Conservation (phyloP, 768 basidiomycete species). For the Podaxis sp. region DNA sequence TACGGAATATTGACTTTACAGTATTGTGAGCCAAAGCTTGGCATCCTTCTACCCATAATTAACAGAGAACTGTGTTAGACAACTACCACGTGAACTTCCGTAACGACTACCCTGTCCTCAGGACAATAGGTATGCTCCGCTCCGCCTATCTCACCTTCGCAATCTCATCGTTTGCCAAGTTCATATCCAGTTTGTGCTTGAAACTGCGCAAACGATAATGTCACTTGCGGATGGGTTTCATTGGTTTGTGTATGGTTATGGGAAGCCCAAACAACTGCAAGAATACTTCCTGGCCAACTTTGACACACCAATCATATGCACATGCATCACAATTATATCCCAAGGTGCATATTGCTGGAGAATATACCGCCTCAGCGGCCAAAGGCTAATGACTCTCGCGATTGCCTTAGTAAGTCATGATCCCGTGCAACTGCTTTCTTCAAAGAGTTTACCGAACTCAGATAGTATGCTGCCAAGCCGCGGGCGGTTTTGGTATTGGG, state of each 20-base stretch:
- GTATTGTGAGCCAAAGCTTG: neutral
- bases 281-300: constrained; percentile 9
- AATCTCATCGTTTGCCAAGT: neutral
- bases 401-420: neutral
- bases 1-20: constrained; percentile 5
- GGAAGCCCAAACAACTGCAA: neutral
- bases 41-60: neutral
- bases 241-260: constrained; percentile 7
- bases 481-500: neutral
- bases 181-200: neutral
- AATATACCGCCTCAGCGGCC: neutral
- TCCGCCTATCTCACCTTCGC: neutral
- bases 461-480: neutral
- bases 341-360: constrained; percentile 11
- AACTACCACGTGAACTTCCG: constrained; percentile 8
- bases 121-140: neutral
- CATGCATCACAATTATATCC: neutral
- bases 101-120: constrained; percentile 4
- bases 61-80: neutral
- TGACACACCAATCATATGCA: constrained; percentile 6
- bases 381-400: neutral
- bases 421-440: neutral
- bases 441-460: neutral
- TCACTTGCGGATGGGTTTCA: neutral
- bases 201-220: neutral